These are phyloP conservation scores for Fraxinus velutina DNA, from an alignment of 305 asterid genomes.

Conservation along the genomic window DNA sequence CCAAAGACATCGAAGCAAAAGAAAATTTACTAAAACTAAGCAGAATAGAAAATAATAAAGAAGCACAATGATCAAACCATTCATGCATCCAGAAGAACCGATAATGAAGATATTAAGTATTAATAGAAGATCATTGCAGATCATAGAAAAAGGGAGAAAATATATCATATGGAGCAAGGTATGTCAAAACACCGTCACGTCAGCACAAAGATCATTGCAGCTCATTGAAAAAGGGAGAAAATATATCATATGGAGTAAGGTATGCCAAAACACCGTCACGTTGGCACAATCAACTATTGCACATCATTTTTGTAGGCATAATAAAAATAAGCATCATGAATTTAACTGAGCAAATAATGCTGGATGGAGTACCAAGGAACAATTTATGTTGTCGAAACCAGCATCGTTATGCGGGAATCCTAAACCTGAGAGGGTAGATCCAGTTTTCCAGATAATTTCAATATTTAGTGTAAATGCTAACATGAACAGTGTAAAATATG, in stretches of 20 bases:
- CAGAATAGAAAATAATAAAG: not conserved
- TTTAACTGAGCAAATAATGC: conserved; percentile 4
- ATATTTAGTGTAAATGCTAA: not conserved
- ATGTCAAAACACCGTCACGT: not conserved
- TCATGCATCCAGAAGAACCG: not conserved
- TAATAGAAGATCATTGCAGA: conserved; percentile 3
- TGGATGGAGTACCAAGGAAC: not conserved
- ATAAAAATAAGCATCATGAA: not conserved
- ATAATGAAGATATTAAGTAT: not conserved
- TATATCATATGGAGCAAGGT: conserved; percentile 16
- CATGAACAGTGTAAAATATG: not conserved
- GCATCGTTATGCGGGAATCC: not conserved
- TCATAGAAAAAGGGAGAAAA: conserved; percentile 11
- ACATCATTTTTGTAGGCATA: not conserved
- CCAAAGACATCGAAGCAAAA: not conserved
- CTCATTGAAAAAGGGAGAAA: conserved; percentile 5
- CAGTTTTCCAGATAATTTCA: not conserved
- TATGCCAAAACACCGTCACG: not conserved
- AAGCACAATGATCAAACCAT: not conserved
- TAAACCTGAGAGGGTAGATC: not conserved
- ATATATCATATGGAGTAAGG: conserved; percentile 19
- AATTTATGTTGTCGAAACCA: not conserved
- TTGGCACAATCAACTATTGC: conserved; percentile 11
- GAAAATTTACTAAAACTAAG: not conserved
- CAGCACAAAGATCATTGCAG: conserved; percentile 11